Evolutionary conservation across 1,284 basidiomycete genomes (phyloP).

Genomic region (Cutaneotrichosporon cavernicola): DNA sequence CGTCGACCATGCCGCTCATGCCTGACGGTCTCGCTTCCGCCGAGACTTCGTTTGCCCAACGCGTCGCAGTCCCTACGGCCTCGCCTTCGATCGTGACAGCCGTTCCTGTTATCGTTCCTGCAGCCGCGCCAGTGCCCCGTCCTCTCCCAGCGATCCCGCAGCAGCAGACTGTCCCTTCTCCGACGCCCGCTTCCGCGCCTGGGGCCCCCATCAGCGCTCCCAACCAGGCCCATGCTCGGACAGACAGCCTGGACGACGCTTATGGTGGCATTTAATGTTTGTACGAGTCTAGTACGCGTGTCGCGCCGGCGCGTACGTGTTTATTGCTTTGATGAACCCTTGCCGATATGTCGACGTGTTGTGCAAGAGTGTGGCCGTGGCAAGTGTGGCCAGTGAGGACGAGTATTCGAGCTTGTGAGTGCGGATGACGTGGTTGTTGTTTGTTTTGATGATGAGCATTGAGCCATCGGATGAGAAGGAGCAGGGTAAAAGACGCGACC

Average conservation of each 20-base stretch:
- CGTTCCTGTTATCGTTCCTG: constrained; percentile 6
- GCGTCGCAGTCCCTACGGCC: not conserved
- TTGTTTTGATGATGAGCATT: not conserved
- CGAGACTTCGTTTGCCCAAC: constrained; percentile 1
- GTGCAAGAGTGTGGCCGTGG: not conserved
- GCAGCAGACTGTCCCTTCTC: not conserved
- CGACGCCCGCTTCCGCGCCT: constrained; percentile 28
- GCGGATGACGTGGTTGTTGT: not conserved
- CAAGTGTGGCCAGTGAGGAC: not conserved
- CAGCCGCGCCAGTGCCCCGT: not conserved
- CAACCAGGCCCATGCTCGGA: constrained; percentile 26
- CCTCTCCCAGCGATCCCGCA: constrained; percentile 8
- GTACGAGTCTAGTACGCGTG: constrained; percentile 9
- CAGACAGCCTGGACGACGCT: constrained; percentile 41
- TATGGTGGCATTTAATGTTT: constrained; percentile 45
- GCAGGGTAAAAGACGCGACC: not conserved
- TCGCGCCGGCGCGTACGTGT: constrained; percentile 9
- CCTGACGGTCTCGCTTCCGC: not conserved
- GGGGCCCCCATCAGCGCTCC: constrained; percentile 36
- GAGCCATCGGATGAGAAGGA: not conserved
- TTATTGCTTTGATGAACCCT: constrained; percentile 1
- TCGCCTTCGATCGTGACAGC: constrained; percentile 1
- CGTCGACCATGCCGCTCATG: not conserved
- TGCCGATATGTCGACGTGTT: not conserved
- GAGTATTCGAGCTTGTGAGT: no score